phyloP scores from a whole-genome alignment of 345 rosid genomes.

The Eucalyptus urophylla region DNA sequence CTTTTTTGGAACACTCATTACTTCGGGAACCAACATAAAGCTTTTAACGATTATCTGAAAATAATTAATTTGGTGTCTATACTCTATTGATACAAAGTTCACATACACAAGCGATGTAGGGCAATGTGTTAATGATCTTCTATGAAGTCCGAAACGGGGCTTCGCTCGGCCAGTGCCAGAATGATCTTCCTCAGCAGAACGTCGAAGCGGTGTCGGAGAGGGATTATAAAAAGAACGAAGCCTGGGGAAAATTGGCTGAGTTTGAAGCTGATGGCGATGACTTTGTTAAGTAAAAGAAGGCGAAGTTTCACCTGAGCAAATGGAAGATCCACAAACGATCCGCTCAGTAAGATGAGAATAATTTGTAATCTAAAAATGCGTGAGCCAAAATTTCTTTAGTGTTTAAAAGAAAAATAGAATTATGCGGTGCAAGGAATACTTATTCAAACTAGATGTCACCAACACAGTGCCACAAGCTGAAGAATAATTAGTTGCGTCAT shows the following conservation, averaged over 20 bases:
- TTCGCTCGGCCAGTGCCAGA: not conserved
- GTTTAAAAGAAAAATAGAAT: not conserved
- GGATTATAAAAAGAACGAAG: not conserved
- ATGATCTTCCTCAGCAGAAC: not conserved
- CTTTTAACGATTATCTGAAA: not conserved
- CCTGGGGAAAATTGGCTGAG: not conserved
- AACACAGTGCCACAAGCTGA: not conserved
- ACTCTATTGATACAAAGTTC: not conserved
- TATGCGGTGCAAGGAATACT: not conserved
- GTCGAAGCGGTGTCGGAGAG: not conserved
- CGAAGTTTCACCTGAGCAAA: not conserved
- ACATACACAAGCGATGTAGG: not conserved
- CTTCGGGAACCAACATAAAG: not conserved
- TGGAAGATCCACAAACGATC: not conserved
- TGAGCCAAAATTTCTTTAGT: not conserved
- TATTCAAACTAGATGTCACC: not conserved
- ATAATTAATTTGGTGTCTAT: not conserved
- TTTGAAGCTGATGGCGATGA: not conserved
- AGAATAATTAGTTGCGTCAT: not conserved
- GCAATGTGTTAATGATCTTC: not conserved
- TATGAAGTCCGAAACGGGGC: not conserved
- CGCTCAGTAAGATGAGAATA: not conserved
- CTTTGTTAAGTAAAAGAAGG: slow-evolving; percentile 1
- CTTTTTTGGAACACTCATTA: not conserved
- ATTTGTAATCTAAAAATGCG: not conserved